phyloP scores from a whole-genome alignment of 2,329 filamentous ascomycete species.

The Fusarium neocosmosporiellum region DNA sequence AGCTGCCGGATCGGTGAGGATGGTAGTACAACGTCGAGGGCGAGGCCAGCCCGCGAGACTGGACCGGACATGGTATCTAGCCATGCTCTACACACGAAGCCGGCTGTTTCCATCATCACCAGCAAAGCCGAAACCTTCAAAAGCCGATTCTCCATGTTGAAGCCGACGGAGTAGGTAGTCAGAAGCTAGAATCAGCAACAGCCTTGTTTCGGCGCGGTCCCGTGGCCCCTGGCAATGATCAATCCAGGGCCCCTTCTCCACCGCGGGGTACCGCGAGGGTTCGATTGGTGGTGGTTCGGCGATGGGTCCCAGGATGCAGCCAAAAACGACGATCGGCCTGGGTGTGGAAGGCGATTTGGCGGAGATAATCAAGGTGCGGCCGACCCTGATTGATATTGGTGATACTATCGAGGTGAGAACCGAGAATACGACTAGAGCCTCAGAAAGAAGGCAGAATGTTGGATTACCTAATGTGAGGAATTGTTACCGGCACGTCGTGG shows the following conservation, averaged over 20 bases:
- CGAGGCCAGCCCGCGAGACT: background rate
- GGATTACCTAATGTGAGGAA: background rate
- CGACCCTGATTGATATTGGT: background rate
- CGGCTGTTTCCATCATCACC: background rate
- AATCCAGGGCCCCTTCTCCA: slow-evolving; percentile 3
- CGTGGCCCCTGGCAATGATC: background rate
- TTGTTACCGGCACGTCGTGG: background rate
- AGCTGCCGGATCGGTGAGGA: background rate
- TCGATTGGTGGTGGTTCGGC: background rate
- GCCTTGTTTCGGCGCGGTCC: slow-evolving; percentile 2
- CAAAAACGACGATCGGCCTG: background rate
- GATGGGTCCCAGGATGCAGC: background rate
- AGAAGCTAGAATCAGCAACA: background rate
- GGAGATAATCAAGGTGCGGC: background rate
- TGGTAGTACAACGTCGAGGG: background rate
- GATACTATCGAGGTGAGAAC: background rate
- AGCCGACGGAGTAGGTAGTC: background rate
- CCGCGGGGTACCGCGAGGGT: background rate
- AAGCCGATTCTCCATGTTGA: background rate
- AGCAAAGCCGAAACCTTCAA: background rate
- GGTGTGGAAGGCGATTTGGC: background rate
- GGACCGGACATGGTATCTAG: background rate
- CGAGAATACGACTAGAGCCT: background rate
- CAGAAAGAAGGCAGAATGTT: background rate
- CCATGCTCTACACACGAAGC: background rate